Evolutionary conservation across 371 early-diverging fungal genomes (phyloP).

Genomic region (Mortierella sp.): DNA sequence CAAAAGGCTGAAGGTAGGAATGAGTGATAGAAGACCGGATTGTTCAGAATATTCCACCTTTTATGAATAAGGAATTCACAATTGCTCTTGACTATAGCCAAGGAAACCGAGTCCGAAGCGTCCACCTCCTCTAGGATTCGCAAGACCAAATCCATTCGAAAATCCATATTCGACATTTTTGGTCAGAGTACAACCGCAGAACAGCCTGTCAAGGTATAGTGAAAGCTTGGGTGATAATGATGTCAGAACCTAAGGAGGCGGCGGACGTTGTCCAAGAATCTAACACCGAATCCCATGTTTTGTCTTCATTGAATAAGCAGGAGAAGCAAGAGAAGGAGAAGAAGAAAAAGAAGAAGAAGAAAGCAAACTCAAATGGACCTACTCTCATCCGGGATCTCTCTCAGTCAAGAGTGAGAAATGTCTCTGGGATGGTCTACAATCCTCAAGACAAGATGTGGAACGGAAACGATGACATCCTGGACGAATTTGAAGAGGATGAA

Average conservation of each 20-base stretch:
- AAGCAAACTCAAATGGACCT: slow-evolving; percentile 14
- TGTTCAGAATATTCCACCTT: too few species aligned
- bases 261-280: not conserved
- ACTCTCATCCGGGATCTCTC: slow-evolving; percentile 45
- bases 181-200: slow-evolving; percentile 7
- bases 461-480: slow-evolving; percentile 29
- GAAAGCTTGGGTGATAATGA: too few species aligned
- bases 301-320: not conserved
- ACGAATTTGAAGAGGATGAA: slow-evolving; percentile 27
- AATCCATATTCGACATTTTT: slow-evolving; percentile 48
- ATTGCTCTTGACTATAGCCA: not conserved
- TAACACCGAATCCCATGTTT: not conserved
- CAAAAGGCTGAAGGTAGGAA: slow-evolving; percentile 17
- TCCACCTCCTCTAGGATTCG: slow-evolving; percentile 15
- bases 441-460: slow-evolving; percentile 34
- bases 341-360: slow-evolving; percentile 13
- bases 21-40: not conserved
- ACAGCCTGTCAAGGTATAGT: slow-evolving; percentile 21
- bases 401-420: slow-evolving; percentile 23
- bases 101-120: slow-evolving; percentile 8
- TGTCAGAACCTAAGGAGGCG: too few species aligned
- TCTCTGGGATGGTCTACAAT: slow-evolving; percentile 27
- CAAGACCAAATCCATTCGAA: slow-evolving; percentile 40
- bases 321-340: slow-evolving; percentile 13
- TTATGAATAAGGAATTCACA: too few species aligned